Percentiles rank a stretch among this genome's conserved stretches.
Evolutionary conservation across 2,329 filamentous ascomycete species (phyloP).

Genomic region (Calonectria naviculata): DNA sequence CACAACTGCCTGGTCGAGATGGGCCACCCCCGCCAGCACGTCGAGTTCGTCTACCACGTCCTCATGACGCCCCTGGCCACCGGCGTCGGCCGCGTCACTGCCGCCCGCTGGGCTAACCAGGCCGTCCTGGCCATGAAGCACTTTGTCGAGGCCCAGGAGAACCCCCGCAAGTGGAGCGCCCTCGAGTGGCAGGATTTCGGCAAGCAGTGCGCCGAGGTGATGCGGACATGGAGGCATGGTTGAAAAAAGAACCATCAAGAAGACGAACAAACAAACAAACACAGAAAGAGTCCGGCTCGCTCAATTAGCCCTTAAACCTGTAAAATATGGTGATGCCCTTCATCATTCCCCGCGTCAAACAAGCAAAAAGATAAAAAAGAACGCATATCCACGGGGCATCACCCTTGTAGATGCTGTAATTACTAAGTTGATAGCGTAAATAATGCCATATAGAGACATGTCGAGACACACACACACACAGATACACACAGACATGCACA

Average conservation of each 20-base stretch:
- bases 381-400: neutral
- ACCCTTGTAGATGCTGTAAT: neutral
- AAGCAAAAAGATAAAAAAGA: neutral
- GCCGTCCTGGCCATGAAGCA: constrained; percentile 61
- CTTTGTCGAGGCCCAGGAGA: constrained; percentile 57
- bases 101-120: constrained; percentile 60
- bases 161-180: constrained; percentile 43
- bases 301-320: neutral
- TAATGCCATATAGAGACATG: neutral
- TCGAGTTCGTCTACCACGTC: constrained; percentile 50
- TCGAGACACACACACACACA: too few relatives aligned
- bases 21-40: constrained; percentile 2
- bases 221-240: constrained; percentile 6
- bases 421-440: neutral
- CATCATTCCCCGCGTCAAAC: too few relatives aligned
- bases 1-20: constrained; percentile 51
- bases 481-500: too few relatives aligned
- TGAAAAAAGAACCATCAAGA: neutral
- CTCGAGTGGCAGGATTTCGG: constrained; percentile 47
- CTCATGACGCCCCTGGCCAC: constrained; percentile 64
- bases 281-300: neutral
- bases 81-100: constrained; percentile 56
- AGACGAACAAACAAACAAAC: too few relatives aligned
- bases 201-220: neutral
- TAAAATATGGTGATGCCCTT: neutral